phyloP scores from a whole-genome alignment of 768 basidiomycete species.

The Leccinum imitatum region DNA sequence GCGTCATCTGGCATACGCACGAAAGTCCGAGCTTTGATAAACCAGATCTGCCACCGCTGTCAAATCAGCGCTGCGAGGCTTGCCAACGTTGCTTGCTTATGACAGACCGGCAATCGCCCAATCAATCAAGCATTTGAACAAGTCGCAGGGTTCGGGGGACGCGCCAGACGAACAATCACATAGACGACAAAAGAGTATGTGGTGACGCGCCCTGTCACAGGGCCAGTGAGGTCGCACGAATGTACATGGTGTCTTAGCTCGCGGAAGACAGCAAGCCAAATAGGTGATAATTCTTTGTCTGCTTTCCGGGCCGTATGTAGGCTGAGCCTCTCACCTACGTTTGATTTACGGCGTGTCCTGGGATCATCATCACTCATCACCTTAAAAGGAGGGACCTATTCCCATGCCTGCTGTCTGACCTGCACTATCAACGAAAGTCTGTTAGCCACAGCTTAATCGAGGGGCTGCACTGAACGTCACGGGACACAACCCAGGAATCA shows the following conservation, averaged over 20 bases:
- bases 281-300: constrained; percentile 12
- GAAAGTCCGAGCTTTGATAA: not conserved
- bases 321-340: constrained; percentile 5
- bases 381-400: constrained; percentile 11
- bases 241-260: not conserved
- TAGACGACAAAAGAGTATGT: not conserved
- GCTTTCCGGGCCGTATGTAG: constrained; percentile 1
- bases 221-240: constrained; percentile 11
- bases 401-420: constrained; percentile 9
- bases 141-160: constrained; percentile 10
- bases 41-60: constrained; percentile 7
- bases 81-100: not conserved
- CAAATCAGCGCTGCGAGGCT: constrained; percentile 16
- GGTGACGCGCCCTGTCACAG: not conserved
- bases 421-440: not conserved
- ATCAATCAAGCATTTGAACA: constrained; percentile 2
- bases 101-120: not conserved
- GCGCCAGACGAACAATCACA: constrained; percentile 6
- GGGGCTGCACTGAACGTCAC: constrained; percentile 12
- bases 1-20: constrained; percentile 8
- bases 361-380: constrained; percentile 2
- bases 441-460: not conserved
- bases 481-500: constrained; percentile 17
- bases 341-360: constrained; percentile 15
- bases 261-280: constrained; percentile 11